These are phyloP conservation scores for Diplocarpon mali DNA, from an alignment of 2,329 filamentous ascomycete species.

Conservation along the genomic window DNA sequence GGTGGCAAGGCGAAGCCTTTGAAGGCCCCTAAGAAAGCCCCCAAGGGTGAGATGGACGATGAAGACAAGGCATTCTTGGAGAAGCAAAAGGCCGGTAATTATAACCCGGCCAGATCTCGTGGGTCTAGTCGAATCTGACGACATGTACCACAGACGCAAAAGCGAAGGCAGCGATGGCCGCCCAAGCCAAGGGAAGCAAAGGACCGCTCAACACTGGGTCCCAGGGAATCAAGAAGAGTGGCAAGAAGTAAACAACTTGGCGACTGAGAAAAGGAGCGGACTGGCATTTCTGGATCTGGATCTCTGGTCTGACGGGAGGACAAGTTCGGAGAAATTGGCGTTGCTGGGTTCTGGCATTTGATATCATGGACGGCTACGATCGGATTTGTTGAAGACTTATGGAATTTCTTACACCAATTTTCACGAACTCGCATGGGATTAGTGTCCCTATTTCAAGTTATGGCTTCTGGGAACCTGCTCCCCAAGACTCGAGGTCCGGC, in stretches of 20 bases:
- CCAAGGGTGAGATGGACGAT: slow-evolving; percentile 69
- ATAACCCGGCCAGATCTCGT: background rate
- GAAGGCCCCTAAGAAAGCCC: slow-evolving; percentile 79
- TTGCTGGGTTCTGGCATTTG: background rate
- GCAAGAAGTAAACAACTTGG: slow-evolving; percentile 64
- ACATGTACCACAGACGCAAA: slow-evolving; percentile 52
- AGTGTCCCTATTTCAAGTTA: no score
- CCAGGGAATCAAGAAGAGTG: slow-evolving; percentile 95
- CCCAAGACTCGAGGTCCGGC: no score
- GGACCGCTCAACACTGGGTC: slow-evolving; percentile 74
- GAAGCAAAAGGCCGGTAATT: slow-evolving; percentile 75
- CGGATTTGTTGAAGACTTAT: background rate
- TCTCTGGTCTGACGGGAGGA: background rate
- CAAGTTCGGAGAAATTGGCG: slow-evolving; percentile 7
- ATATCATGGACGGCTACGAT: slow-evolving; percentile 4
- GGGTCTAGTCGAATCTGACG: background rate
- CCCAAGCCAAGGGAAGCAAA: slow-evolving; percentile 67
- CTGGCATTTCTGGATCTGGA: background rate
- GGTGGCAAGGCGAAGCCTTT: slow-evolving; percentile 76
- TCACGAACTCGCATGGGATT: background rate
- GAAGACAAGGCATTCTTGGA: slow-evolving; percentile 74
- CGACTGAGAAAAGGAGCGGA: background rate
- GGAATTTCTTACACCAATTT: background rate
- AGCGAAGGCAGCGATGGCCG: slow-evolving; percentile 73
- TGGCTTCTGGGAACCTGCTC: no score